Base-by-base conservation (phyloP, 352 stramenopile species). In the Globisporangium iwayamae region DNA sequence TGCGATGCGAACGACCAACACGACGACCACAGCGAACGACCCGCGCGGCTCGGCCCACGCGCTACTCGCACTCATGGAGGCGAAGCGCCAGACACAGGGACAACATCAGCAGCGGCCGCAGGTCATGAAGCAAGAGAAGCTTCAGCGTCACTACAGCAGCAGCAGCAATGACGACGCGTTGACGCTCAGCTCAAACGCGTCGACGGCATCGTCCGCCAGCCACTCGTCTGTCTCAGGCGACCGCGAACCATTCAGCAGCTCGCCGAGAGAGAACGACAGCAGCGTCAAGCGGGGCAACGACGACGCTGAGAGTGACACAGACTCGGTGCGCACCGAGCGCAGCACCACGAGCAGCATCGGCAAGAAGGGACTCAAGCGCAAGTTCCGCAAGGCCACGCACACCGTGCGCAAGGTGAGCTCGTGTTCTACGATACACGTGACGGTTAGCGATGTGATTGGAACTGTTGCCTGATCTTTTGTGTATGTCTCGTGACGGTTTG, bases 361-460 rank as follows among this genome's bases (percentile, higher is more conserved):
- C 28, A 53, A 50, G 47, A 59, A 58, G 45, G 20, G 11, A 3
- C 39, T 51, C 41, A 63, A 63, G 39, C 56, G 63, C 45, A 67
- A 62, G 28, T 67, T 53, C 34, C 62, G 62, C 45, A 67, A 67
- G 39, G 62, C 62, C 4, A 67, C 62, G 14, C 62, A 67, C 43
- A 67, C 62, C 0, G 38, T 67, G 13, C 63, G 63, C 14, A 69
- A 69, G 36, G 34, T 55, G 5, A 18, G 46, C 30, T 18, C 0
- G 18, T 14, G n/a, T n/a, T 50, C 16, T 28, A 28, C 25, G 25
- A 30, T 45, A 48, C 43, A 8, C 38, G 20, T 18, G 1, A 28
- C 1, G 25, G 1, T 28, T 28, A 28, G 25, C 25, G 25, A 28
- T 28, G 25, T 28, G 25, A 28, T 28, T 28, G 25, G 25, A 2